Base-by-base conservation (phyloP, 192 early-diverging fungal genomes). In the Coemansia sp. region DNA sequence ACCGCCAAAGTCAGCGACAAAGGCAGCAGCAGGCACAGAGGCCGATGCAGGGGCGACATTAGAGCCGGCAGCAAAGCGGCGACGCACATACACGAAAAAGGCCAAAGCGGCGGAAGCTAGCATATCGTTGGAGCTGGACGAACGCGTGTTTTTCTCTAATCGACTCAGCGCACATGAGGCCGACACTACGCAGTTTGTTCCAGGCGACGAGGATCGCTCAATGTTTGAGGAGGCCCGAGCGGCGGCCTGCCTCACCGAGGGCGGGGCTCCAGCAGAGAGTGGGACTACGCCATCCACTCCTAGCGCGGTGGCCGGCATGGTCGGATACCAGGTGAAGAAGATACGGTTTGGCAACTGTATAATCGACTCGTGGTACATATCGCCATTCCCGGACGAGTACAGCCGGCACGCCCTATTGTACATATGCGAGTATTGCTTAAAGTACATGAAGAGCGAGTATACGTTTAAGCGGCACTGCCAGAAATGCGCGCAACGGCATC, bases 301-400 rank as follows among this genome's bases (percentile, higher is more conserved):
- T 2, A 63, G 73, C 46, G 64, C 27, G 1, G 41, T 66, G 21
- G 37, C 68, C 2, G 62, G 44, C 10, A 62, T 64, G 1, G 71
- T 83, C 3, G 74, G 74, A 4, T 77, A 77, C 68, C 80, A 75
- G 54, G 78, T 75, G 41, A 81, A 81, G 56, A 75, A 75, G 54
- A 95, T 99, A 45, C 83, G 84, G 3, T 88, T 99, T 62, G 97
- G 97, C 11, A 78, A 75, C 19, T 95, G 85, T 75, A 81, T 89
- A 59, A 95, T 99, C 53, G 87, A 94, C 73, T 94, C 93, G 3
- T 99, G 97, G 97, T 99, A 96, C 70, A 78, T 89, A 6, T 92
- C 97, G 27, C 96, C 97, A 9, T 99, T 96, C 72, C 96, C 96
- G 9, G 94, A 96, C 73, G 97, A 99, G 75, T 99, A 98, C 85